Evolutionary conservation across 1,284 basidiomycete genomes (phyloP).

Genomic region (Quambalaria eucalypti): DNA sequence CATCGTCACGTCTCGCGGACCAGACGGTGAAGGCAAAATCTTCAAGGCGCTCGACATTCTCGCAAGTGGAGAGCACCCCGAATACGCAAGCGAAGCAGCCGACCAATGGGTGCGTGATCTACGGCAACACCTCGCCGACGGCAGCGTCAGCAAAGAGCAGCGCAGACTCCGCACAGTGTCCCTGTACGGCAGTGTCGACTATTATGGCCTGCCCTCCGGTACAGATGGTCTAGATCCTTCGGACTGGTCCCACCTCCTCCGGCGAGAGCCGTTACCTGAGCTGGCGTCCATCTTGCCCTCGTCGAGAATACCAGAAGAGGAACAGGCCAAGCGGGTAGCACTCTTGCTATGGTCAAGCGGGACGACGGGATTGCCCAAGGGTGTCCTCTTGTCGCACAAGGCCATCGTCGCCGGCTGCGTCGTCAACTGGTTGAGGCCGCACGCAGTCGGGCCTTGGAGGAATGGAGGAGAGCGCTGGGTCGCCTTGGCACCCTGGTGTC

Average conservation of each 20-base stretch:
- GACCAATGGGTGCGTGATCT: too few species aligned
- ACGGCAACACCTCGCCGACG: too few species aligned
- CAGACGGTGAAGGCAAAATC: slow-evolving; percentile 29
- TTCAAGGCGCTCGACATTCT: slow-evolving; percentile 20
- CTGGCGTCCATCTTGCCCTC: neutral
- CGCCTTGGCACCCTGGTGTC: slow-evolving; percentile 47
- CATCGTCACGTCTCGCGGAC: slow-evolving; percentile 40
- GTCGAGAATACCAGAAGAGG: slow-evolving; percentile 17
- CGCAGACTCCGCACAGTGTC: too few species aligned
- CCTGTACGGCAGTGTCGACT: too few species aligned
- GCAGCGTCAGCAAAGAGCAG: too few species aligned
- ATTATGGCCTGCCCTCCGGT: too few species aligned
- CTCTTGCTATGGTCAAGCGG: slow-evolving; percentile 47
- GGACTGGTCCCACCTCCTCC: too few species aligned
- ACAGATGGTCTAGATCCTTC: too few species aligned
- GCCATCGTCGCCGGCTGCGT: slow-evolving; percentile 35
- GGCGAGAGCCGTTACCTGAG: too few species aligned
- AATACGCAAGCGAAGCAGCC: too few species aligned
- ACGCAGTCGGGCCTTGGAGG: slow-evolving; percentile 7
- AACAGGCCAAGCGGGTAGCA: slow-evolving; percentile 24
- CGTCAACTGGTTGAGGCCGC: slow-evolving; percentile 24
- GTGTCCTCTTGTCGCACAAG: slow-evolving; percentile 45
- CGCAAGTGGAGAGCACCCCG: too few species aligned
- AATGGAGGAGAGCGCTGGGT: slow-evolving; percentile 38
- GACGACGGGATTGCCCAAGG: slow-evolving; percentile 48